Evolutionary conservation across 345 rosid genomes (phyloP).

Genomic region (Citrus sp.): DNA sequence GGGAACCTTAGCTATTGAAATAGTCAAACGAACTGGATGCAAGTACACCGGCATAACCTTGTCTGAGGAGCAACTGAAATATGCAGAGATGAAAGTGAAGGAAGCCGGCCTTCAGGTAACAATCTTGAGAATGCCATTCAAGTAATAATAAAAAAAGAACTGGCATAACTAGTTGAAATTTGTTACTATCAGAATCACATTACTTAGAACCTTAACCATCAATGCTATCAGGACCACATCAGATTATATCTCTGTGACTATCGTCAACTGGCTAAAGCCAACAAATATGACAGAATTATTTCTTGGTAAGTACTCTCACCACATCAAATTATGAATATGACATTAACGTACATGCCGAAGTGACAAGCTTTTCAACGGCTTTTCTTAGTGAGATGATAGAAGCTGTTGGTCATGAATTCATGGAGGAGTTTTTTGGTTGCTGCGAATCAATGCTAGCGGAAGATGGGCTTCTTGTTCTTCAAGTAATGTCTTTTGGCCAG

Average conservation of each 20-base stretch:
- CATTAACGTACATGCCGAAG: background rate
- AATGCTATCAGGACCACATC: conserved; percentile 49
- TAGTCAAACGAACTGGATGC: conserved; percentile 84
- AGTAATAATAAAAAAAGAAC: background rate
- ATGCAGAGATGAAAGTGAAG: conserved; percentile 64
- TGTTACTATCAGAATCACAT: no score
- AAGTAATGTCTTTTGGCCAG: conserved; percentile 38
- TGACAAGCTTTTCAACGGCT: conserved; percentile 5
- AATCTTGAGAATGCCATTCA: background rate
- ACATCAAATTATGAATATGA: background rate
- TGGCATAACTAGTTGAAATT: no score
- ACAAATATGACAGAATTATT: conserved; percentile 76
- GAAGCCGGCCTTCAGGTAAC: conserved; percentile 88
- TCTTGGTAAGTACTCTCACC: conserved; percentile 52
- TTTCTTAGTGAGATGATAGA: conserved; percentile 84
- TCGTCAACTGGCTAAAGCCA: conserved; percentile 53
- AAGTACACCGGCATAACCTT: conserved; percentile 81
- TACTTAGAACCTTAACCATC: no score
- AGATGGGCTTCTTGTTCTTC: conserved; percentile 79
- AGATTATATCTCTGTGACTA: conserved; percentile 72
- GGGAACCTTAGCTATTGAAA: conserved; percentile 90
- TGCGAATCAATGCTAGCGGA: conserved; percentile 74
- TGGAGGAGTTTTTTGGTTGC: conserved; percentile 75
- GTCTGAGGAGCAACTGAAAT: conserved; percentile 70
- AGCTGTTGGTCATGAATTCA: conserved; percentile 89